A percentile compares a stretch with the other conserved stretches of the same genome.
Evolutionary conservation across 1,139 yeast species (phyloP).

Genomic region (Arxiozyma heterogenica): DNA sequence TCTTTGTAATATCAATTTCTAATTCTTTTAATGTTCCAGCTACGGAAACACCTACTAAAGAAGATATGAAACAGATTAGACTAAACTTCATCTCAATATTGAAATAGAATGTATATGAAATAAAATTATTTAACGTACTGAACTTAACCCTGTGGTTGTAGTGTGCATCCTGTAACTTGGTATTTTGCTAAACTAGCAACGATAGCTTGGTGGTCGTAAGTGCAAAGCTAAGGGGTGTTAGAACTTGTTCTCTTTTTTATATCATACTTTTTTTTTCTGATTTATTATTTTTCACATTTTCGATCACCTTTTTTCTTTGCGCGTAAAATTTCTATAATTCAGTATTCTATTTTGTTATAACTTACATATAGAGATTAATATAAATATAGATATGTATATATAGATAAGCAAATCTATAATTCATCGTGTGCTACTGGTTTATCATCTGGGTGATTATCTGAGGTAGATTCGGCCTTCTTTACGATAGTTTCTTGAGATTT

Average conservation of each 20-base stretch:
- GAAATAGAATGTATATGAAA: neutral
- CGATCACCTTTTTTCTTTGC: too few relatives aligned
- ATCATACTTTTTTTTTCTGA: neutral
- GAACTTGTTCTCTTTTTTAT: neutral
- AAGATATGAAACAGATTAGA: constrained; percentile 2
- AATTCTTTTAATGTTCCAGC: constrained; percentile 23
- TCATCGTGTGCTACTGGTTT: constrained; percentile 21
- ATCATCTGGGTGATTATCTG: constrained; percentile 8
- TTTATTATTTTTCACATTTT: neutral
- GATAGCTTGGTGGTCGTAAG: neutral
- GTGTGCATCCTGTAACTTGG: neutral
- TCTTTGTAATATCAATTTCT: constrained; percentile 37
- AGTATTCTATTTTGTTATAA: neutral
- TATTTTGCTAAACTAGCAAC: neutral
- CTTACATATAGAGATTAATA: neutral
- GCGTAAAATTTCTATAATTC: neutral
- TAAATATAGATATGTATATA: neutral
- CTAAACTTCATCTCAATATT: neutral
- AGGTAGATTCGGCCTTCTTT: constrained; percentile 1
- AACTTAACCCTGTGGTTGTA: neutral
- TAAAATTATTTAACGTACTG: neutral
- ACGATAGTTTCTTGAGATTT: neutral
- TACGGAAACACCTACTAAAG: constrained; percentile 6
- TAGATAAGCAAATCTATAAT: constrained; percentile 9
- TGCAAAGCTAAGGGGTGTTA: neutral